Percentiles rank a stretch among this genome's conserved stretches.
Evolutionary conservation across 768 basidiomycete species (phyloP).

Genomic region (Psilocybe cyanescens): DNA sequence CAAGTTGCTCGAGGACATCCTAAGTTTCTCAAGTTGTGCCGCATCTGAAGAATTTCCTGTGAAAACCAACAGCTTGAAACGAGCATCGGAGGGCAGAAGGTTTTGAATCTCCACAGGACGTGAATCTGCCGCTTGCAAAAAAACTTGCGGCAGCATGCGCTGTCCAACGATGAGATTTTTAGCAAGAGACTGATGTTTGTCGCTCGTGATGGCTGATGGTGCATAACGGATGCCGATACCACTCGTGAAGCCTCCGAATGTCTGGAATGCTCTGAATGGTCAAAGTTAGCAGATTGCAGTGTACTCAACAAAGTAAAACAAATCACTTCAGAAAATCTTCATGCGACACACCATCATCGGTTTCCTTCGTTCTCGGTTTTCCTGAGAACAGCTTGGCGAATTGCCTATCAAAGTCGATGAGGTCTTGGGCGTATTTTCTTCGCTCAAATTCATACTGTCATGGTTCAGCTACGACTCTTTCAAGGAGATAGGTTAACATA

Average conservation of each 20-base stretch:
- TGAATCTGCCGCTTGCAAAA: conserved; percentile 54
- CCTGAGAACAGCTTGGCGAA: conserved; percentile 71
- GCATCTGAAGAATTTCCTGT: conserved; percentile 44
- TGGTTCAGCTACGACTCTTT: background rate
- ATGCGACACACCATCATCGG: conserved; percentile 54
- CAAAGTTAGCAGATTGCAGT: background rate
- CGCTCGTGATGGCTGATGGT: conserved; percentile 46
- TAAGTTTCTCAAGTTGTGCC: conserved; percentile 31
- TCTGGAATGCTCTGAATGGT: conserved; percentile 49
- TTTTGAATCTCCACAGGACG: conserved; percentile 59
- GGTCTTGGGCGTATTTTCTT: conserved; percentile 67
- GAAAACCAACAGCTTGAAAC: conserved; percentile 62
- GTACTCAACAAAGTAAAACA: background rate
- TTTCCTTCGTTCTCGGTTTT: conserved; percentile 55
- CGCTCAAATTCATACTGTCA: conserved; percentile 71
- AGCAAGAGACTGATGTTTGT: conserved; percentile 40
- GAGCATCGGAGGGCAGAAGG: conserved; percentile 50
- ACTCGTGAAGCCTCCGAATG: conserved; percentile 57
- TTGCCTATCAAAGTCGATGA: conserved; percentile 72
- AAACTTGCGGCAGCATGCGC: conserved; percentile 52
- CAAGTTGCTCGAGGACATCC: conserved; percentile 36
- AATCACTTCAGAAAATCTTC: conserved; percentile 51
- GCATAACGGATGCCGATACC: conserved; percentile 59
- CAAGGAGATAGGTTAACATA: conserved; percentile 28
- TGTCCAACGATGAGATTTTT: conserved; percentile 49